phyloP scores from a whole-genome alignment of 1,284 basidiomycete genomes.

The Xerocomus nothofagi region DNA sequence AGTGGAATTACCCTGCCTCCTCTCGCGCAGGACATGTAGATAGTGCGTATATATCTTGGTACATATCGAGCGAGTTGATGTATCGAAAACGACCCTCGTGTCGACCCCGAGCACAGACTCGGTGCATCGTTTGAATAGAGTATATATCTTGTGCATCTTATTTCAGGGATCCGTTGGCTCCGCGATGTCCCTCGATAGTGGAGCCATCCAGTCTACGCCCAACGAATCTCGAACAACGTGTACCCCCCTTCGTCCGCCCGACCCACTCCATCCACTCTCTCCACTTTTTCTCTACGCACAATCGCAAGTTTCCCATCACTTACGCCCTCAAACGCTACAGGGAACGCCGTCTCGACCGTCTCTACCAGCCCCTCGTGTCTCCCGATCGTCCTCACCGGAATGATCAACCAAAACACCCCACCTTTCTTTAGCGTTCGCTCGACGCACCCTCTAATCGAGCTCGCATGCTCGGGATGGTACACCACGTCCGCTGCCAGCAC shows the following conservation, averaged over 20 bases:
- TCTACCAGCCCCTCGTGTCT: constrained; percentile 62
- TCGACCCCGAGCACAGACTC: not conserved
- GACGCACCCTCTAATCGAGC: constrained; percentile 64
- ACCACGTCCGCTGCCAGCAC: constrained; percentile 72
- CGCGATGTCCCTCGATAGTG: too few relatives aligned
- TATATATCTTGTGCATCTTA: not conserved
- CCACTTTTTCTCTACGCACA: constrained; percentile 45
- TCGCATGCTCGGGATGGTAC: constrained; percentile 66
- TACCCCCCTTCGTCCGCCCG: constrained; percentile 72
- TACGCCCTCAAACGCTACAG: constrained; percentile 9
- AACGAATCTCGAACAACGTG: constrained; percentile 66
- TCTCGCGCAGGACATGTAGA: not conserved
- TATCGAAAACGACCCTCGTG: not conserved
- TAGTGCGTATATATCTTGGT: not conserved
- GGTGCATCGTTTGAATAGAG: not conserved
- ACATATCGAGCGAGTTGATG: not conserved
- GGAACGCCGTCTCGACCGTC: constrained; percentile 62
- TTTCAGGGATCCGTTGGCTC: not conserved
- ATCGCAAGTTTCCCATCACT: constrained; percentile 38
- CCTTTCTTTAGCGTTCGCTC: constrained; percentile 42
- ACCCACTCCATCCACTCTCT: constrained; percentile 52
- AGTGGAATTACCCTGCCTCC: too few relatives aligned
- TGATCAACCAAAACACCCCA: constrained; percentile 71
- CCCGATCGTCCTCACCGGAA: constrained; percentile 66
- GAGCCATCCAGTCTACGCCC: constrained; percentile 36